Evolutionary conservation across 2,329 filamentous ascomycete species (phyloP).

Genomic region (Hypoxylon sp.): DNA sequence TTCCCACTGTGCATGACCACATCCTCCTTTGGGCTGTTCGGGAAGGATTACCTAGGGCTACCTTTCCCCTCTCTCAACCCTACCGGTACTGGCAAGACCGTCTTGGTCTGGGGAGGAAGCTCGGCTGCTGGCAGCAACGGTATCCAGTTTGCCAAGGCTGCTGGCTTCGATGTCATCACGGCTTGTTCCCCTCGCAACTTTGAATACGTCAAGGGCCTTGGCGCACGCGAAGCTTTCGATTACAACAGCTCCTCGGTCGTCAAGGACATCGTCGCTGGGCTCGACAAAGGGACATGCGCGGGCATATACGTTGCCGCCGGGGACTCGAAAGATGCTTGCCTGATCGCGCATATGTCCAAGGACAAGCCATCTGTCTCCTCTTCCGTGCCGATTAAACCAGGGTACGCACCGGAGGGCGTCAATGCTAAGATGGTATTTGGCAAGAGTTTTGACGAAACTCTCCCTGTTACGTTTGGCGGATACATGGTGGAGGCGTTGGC

Average conservation of each 20-base stretch:
- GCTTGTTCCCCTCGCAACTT: conserved; percentile 54
- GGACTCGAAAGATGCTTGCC: conserved; percentile 20
- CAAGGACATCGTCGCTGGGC: conserved; percentile 29
- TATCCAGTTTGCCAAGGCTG: conserved; percentile 58
- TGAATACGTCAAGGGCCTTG: conserved; percentile 22
- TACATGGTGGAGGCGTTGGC: conserved; percentile 29
- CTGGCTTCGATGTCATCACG: conserved; percentile 60
- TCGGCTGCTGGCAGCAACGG: conserved; percentile 59
- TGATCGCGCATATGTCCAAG: conserved; percentile 33
- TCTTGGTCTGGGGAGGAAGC: conserved; percentile 65
- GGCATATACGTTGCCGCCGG: conserved; percentile 37
- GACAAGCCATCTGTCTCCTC: conserved; percentile 27
- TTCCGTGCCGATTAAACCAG: conserved; percentile 21
- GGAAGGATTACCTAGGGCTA: conserved; percentile 14
- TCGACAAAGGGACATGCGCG: conserved; percentile 31
- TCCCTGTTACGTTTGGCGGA: conserved; percentile 22
- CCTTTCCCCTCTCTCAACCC: conserved; percentile 12
- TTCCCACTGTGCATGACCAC: conserved; percentile 25
- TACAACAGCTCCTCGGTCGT: conserved; percentile 10
- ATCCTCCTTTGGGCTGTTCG: conserved; percentile 19
- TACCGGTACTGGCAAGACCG: conserved; percentile 39
- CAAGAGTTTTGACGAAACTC: conserved; percentile 16
- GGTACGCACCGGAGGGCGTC: conserved; percentile 20
- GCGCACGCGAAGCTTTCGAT: conserved; percentile 20
- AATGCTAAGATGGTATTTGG: conserved; percentile 24